Percentiles rank a stretch among this genome's conserved stretches.
Evolutionary conservation across 2,329 filamentous ascomycete species (phyloP).

Genomic region (Cryphonectria parasitica): DNA sequence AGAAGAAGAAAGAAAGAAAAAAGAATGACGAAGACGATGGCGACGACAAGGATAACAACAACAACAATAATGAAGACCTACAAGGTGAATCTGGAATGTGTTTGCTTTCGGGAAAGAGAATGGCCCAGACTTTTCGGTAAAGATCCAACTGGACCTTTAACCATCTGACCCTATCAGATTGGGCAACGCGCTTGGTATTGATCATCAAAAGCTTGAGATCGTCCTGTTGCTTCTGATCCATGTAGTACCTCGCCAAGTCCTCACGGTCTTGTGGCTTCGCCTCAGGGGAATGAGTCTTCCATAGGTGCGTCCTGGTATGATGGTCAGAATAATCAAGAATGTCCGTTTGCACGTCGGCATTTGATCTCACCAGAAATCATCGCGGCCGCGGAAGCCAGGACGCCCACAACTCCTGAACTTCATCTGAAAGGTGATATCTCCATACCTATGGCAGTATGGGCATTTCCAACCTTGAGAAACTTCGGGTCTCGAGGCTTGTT

Average conservation of each 20-base stretch:
- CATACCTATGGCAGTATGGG: neutral
- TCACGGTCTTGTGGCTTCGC: neutral
- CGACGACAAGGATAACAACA: neutral
- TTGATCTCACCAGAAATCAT: neutral
- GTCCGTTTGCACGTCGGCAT: neutral
- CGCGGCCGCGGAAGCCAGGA: neutral
- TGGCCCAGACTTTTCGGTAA: neutral
- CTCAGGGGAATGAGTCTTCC: neutral
- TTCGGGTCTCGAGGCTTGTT: neutral
- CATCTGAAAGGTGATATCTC: neutral
- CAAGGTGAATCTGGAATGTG: neutral
- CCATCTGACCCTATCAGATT: neutral
- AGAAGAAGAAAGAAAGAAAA: neutral
- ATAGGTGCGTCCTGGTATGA: neutral
- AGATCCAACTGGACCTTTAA: neutral
- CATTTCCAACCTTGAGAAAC: neutral
- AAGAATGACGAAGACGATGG: neutral
- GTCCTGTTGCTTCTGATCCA: neutral
- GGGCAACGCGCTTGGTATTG: neutral
- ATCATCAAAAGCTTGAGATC: neutral
- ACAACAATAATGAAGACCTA: neutral
- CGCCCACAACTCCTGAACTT: neutral
- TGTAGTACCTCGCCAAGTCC: slow-evolving; percentile 1
- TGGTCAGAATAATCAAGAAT: neutral
- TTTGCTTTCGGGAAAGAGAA: neutral